A percentile compares a stretch with the other conserved stretches of the same genome.
phyloP scores from a whole-genome alignment of 768 basidiomycete species.

The Lanmaoa rubissima region DNA sequence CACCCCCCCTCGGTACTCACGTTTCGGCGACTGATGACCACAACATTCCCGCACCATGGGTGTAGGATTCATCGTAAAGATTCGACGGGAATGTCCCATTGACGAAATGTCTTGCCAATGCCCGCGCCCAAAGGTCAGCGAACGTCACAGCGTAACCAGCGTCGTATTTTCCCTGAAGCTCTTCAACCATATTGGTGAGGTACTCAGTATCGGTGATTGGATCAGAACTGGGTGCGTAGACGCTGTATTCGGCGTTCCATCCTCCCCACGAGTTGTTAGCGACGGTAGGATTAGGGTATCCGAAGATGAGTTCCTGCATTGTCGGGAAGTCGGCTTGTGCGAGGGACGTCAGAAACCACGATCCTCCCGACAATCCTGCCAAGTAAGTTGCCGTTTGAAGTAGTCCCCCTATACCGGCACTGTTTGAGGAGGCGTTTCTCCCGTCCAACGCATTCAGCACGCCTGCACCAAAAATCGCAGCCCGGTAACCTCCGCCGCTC shows the following conservation, averaged over 20 bases:
- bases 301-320: constrained; percentile 39
- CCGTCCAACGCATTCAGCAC: constrained; percentile 50
- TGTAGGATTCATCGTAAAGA: constrained; percentile 28
- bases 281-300: constrained; percentile 18
- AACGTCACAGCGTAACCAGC: constrained; percentile 33
- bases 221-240: constrained; percentile 21
- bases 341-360: constrained; percentile 41
- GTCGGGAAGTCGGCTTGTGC: constrained; percentile 41
- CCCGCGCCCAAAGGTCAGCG: constrained; percentile 28
- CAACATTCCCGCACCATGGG: constrained; percentile 36
- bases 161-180: constrained; percentile 30
- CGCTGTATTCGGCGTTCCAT: constrained; percentile 30
- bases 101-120: constrained; percentile 37
- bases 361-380: constrained; percentile 48
- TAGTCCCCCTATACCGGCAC: constrained; percentile 47
- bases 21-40: constrained; percentile 35
- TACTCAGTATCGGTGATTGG: constrained; percentile 15
- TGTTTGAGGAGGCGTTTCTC: constrained; percentile 42
- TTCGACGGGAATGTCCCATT: constrained; percentile 36
- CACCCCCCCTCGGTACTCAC: constrained; percentile 22
- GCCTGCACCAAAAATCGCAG: constrained; percentile 53
- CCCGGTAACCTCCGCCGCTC: constrained; percentile 58
- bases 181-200: constrained; percentile 20
- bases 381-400: constrained; percentile 54
- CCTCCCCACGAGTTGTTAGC: constrained; percentile 30